These are phyloP conservation scores for Guillardia theta DNA, from an alignment of 78 protist genomes.

Conservation along the genomic window DNA sequence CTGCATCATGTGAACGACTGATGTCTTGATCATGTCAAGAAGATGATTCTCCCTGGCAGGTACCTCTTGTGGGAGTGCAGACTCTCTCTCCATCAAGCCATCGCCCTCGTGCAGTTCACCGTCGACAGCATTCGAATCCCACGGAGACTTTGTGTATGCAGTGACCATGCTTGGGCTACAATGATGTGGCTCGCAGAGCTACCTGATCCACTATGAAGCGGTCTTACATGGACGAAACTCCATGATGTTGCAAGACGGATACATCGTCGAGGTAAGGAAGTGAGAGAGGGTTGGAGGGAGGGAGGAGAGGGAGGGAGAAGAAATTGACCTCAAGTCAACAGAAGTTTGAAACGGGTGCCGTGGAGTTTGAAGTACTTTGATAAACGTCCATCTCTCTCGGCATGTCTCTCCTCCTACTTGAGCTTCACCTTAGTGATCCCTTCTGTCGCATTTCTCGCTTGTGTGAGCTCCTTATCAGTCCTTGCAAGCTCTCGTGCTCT, in stretches of 20 bases:
- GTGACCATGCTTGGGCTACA: neutral
- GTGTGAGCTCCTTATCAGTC: no score
- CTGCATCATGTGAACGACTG: neutral
- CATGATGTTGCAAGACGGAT: no score
- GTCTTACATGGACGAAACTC: neutral
- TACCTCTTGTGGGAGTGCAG: neutral
- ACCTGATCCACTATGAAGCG: neutral
- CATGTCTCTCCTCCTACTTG: neutral
- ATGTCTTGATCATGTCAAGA: no score
- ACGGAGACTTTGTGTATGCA: neutral
- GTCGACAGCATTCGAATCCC: neutral
- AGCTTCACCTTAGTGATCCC: neutral
- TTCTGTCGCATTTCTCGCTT: neutral
- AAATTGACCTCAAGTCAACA: neutral
- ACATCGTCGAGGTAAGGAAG: neutral
- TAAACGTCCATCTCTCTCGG: no score
- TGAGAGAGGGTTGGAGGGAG: neutral
- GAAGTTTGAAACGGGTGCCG: neutral
- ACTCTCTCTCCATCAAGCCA: neutral
- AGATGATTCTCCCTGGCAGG: no score
- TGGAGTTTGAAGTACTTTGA: no score
- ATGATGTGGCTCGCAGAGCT: neutral
- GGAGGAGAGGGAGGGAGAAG: neutral
- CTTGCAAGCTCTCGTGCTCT: neutral
- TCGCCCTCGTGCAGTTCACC: neutral